Evolutionary conservation across 1,284 basidiomycete genomes (phyloP).

Genomic region (Leccinum pallidistipes): DNA sequence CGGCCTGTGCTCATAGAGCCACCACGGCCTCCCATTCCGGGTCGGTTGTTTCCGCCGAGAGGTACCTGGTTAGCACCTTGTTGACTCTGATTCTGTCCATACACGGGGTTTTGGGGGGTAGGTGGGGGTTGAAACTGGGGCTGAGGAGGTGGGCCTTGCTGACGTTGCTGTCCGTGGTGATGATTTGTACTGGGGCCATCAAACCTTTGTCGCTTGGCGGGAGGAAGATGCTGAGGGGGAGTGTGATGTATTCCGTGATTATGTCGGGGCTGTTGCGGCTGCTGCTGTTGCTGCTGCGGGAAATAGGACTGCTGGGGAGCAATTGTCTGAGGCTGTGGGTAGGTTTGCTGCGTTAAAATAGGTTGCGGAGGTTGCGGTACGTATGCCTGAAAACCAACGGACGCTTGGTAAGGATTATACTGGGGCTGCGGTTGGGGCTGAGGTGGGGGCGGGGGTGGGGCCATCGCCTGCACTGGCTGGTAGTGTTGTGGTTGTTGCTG

Average conservation of each 20-base stretch:
- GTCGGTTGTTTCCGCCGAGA: slow-evolving; percentile 45
- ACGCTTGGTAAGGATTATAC: slow-evolving; percentile 78
- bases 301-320: slow-evolving; percentile 43
- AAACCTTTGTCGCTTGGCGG: slow-evolving; percentile 82
- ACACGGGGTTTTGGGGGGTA: slow-evolving; percentile 49
- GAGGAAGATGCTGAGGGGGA: slow-evolving; percentile 69
- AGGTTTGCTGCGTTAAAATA: slow-evolving; percentile 42
- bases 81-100: slow-evolving; percentile 36
- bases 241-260: slow-evolving; percentile 57
- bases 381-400: slow-evolving; percentile 66
- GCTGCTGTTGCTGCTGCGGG: slow-evolving; percentile 47
- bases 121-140: slow-evolving; percentile 50
- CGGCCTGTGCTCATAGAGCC: slow-evolving; percentile 38
- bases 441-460: slow-evolving; percentile 51
- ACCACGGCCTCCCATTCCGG: slow-evolving; percentile 35
- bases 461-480: slow-evolving; percentile 51
- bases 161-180: slow-evolving; percentile 43
- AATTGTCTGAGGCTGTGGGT: slow-evolving; percentile 35
- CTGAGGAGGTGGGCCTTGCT: slow-evolving; percentile 28
- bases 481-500: slow-evolving; percentile 47
- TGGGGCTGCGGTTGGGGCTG: slow-evolving; percentile 58
- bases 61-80: slow-evolving; percentile 46
- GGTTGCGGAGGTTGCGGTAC: slow-evolving; percentile 57
- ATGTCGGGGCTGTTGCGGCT: slow-evolving; percentile 46
- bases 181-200: slow-evolving; percentile 65